phyloP scores from a whole-genome alignment of 495 filamentous ascomycete genomes.

The Chaetomidium leptoderma region DNA sequence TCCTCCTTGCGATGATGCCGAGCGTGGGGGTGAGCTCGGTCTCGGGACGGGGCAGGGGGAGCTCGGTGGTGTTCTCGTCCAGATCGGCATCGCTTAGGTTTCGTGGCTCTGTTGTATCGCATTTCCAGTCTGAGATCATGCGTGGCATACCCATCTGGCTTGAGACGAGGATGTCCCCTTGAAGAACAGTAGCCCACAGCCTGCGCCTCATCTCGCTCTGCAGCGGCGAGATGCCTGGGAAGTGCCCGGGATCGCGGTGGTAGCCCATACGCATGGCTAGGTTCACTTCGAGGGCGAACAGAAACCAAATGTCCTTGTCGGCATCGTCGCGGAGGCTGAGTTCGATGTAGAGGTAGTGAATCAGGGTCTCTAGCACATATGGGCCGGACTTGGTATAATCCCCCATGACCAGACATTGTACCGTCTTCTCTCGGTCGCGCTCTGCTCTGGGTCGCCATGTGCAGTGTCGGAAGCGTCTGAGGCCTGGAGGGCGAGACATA shows the following conservation, averaged over 20 bases:
- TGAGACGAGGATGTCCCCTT: conserved; percentile 27
- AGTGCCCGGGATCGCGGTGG: conserved; percentile 40
- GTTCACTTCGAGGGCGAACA: conserved; percentile 36
- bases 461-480: conserved; percentile 5
- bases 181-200: conserved; percentile 32
- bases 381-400: conserved; percentile 42
- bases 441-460: conserved; percentile 2
- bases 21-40: conserved; percentile 30
- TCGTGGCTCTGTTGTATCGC: conserved; percentile 36
- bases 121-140: conserved; percentile 24
- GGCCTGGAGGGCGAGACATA: not conserved
- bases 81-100: conserved; percentile 41
- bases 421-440: conserved; percentile 1
- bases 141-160: conserved; percentile 33
- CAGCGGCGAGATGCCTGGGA: conserved; percentile 32
- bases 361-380: conserved; percentile 41
- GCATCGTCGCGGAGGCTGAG: conserved; percentile 32
- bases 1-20: conserved; percentile 26
- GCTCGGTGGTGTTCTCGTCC: conserved; percentile 26
- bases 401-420: conserved; percentile 36
- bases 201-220: conserved; percentile 39
- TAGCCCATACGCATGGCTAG: conserved; percentile 42
- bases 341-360: conserved; percentile 37
- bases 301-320: conserved; percentile 38
- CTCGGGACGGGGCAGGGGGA: conserved; percentile 38